Evolutionary conservation across 2,329 filamentous ascomycete species (phyloP), one percentile per base, ranked within the genome.

Genomic region (Scopulariopsis brevicaulis): DNA sequence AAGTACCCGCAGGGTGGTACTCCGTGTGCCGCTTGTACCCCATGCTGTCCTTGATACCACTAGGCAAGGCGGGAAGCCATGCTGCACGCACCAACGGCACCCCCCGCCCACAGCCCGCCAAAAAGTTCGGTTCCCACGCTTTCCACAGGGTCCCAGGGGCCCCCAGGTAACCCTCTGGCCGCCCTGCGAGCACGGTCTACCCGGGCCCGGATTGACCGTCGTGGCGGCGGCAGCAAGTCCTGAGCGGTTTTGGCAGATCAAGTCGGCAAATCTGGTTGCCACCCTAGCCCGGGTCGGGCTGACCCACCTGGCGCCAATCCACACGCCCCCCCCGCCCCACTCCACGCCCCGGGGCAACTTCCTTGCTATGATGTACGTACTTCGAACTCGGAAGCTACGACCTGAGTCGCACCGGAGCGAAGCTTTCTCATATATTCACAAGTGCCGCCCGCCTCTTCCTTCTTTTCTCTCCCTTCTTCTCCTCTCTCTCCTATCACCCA

Each of bases 401-500:
- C 35, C 35, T 55, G 40, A 43, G 24, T 55, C 43, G 25, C 51
- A 53, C 37, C 20, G 11, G 14, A 46, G 55, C n/a, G 43, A 22
- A 37, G 43, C 54, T 57, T 58, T 37, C 51, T 54, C 56, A 58
- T 58, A 58, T 53, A 58, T 46, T 52, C 56, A 35, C 56, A 53
- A 53, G 55, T 50, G 43, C 50, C 55, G 46, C 55, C 55, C 54
- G 46, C 55, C 22, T 50, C 55, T 48, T 56, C 37, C 22, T 48
- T 35, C 56, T 54, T 48, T 40, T 60, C 60, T 62, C 60, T 56
- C 64, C 64, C 66, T 65, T 67, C 68, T 67, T 68, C 69, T 65
- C 68, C 63, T 65, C 65, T 68, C 64, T 46, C 40, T 14, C 65
- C 66, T 70, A 65, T 71, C 71, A 78, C 76, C 76, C 75, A 76